phyloP scores from a whole-genome alignment of 495 filamentous ascomycete species.

The Talaromyces proteolyticus region DNA sequence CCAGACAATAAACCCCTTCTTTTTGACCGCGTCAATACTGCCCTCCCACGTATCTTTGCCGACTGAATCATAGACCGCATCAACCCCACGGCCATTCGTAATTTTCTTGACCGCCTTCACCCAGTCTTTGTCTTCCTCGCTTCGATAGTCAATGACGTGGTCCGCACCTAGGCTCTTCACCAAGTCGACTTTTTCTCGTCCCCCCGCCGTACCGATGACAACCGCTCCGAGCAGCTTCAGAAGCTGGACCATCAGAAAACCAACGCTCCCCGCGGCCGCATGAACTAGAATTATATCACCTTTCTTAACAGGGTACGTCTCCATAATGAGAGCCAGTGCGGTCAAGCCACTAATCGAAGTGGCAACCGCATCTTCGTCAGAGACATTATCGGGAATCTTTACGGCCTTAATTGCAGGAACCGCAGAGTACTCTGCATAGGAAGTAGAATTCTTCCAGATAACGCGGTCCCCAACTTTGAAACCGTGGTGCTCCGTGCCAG shows the following conservation, averaged over 20 bases:
- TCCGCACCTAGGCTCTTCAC: constrained; percentile 66
- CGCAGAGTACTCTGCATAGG: constrained; percentile 77
- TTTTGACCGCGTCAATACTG: constrained; percentile 67
- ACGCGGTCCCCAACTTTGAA: constrained; percentile 63
- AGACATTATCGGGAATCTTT: constrained; percentile 59
- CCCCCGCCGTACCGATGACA: constrained; percentile 79
- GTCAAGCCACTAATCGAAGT: constrained; percentile 79
- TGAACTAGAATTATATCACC: constrained; percentile 86
- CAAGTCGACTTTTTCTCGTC: constrained; percentile 64
- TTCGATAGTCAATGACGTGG: constrained; percentile 65
- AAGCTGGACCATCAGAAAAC: constrained; percentile 71
- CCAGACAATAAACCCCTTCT: constrained; percentile 77
- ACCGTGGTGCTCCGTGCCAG: constrained; percentile 28
- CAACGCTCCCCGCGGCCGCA: constrained; percentile 87
- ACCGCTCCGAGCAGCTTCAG: constrained; percentile 66
- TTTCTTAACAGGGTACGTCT: constrained; percentile 65
- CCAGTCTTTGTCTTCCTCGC: constrained; percentile 61
- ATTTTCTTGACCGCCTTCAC: constrained; percentile 60
- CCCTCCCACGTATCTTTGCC: constrained; percentile 84
- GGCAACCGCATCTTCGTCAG: constrained; percentile 59
- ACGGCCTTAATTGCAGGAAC: constrained; percentile 49
- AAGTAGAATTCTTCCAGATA: constrained; percentile 51
- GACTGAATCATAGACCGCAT: constrained; percentile 86
- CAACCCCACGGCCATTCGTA: constrained; percentile 64
- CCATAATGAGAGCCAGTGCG: constrained; percentile 73